Evolutionary conservation across 441 rosid genomes (phyloP).

Genomic region (Codiaeum variegatum): DNA sequence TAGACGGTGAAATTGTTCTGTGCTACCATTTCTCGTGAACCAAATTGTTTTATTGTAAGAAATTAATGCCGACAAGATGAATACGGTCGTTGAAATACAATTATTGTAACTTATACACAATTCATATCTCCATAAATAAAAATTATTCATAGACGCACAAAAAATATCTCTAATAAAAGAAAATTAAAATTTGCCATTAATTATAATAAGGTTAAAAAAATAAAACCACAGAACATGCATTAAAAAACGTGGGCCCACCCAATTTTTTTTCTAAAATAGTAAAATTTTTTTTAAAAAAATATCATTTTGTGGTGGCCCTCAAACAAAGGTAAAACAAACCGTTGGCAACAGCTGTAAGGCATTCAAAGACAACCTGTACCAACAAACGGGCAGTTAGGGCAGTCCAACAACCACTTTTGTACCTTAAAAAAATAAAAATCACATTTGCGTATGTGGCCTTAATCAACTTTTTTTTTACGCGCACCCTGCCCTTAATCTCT

Average conservation of each 20-base stretch:
- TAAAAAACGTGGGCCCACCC: too few species aligned
- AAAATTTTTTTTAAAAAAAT: too few species aligned
- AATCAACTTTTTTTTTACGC: constrained; percentile 1
- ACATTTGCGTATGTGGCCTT: constrained; percentile 15
- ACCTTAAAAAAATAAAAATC: not conserved
- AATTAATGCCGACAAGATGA: not conserved
- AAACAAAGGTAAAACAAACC: constrained; percentile 4
- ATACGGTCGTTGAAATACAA: not conserved
- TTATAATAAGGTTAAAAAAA: not conserved
- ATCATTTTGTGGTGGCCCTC: constrained; percentile 16
- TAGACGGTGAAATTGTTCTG: not conserved
- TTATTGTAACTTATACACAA: too few species aligned
- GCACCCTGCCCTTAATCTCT: not conserved
- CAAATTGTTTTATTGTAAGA: not conserved
- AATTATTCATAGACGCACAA: not conserved
- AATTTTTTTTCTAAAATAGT: not conserved
- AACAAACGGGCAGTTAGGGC: not conserved
- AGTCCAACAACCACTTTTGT: not conserved
- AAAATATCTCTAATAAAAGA: not conserved
- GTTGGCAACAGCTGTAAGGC: constrained; percentile 42
- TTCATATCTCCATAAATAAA: not conserved
- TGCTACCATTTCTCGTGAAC: not conserved
- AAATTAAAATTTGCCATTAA: not conserved
- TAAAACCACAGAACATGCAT: constrained; percentile 3
- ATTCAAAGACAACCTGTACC: constrained; percentile 26